Evolutionary conservation across 306 rosid genomes (phyloP).

Genomic region (Sindora glabra): DNA sequence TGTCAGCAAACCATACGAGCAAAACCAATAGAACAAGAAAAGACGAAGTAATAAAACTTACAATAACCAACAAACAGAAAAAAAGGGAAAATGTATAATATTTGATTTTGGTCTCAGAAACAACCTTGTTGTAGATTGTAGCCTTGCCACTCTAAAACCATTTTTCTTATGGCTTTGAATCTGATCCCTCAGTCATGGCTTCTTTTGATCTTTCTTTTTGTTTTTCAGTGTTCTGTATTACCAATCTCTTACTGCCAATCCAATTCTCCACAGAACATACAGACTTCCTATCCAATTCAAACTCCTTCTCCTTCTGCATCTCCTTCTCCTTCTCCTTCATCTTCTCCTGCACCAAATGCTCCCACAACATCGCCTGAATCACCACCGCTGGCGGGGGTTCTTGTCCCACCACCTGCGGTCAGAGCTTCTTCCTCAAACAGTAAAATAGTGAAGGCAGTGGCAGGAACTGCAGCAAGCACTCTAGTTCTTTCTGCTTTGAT

Average conservation of each 20-base stretch:
- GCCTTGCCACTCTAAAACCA: conserved; percentile 2
- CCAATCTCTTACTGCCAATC: conserved; percentile 27
- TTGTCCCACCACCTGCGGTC: not conserved
- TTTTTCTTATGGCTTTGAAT: conserved; percentile 37
- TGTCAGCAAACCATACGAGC: too few relatives aligned
- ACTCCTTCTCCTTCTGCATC: too few relatives aligned
- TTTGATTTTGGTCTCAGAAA: conserved; percentile 4
- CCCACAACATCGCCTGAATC: conserved; percentile 12
- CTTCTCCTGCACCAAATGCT: too few relatives aligned
- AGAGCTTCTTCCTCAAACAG: conserved; percentile 26
- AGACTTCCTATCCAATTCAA: conserved; percentile 47
- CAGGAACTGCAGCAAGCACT: conserved; percentile 57
- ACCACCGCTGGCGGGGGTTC: conserved; percentile 9
- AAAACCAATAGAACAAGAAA: too few relatives aligned
- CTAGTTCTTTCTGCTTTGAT: conserved; percentile 42
- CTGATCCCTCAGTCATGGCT: conserved; percentile 23
- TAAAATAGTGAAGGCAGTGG: conserved; percentile 48
- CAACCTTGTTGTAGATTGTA: not conserved
- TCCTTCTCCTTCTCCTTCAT: too few relatives aligned
- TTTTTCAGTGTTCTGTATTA: conserved; percentile 6
- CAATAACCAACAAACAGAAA: too few relatives aligned
- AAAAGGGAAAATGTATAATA: too few relatives aligned
- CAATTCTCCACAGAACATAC: conserved; percentile 50
- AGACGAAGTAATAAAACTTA: too few relatives aligned
- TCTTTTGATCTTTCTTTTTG: conserved; percentile 13